A percentile compares a stretch with the other conserved stretches of the same genome.
Evolutionary conservation across 495 filamentous ascomycete genomes (phyloP).

Genomic region (Lophiostoma macrostomum): DNA sequence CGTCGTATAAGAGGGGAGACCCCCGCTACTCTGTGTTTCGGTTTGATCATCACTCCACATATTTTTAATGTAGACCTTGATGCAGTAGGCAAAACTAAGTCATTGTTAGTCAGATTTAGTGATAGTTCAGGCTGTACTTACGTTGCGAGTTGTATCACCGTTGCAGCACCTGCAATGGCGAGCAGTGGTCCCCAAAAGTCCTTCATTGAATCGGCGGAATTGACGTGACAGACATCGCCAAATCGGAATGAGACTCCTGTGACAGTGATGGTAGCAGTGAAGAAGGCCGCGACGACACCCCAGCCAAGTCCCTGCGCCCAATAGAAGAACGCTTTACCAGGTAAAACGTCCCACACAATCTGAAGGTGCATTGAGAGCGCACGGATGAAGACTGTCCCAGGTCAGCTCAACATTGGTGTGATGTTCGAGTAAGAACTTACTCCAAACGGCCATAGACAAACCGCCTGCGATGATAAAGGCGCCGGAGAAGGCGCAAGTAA

Average conservation of each 20-base stretch:
- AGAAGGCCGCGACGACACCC: constrained; percentile 71
- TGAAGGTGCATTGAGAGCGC: constrained; percentile 92
- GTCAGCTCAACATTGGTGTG: not conserved
- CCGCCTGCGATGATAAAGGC: constrained; percentile 81
- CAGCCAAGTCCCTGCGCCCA: constrained; percentile 75
- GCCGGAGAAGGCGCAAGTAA: constrained; percentile 84
- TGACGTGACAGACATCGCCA: constrained; percentile 88
- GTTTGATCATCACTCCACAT: constrained; percentile 64
- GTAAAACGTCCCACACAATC: constrained; percentile 93
- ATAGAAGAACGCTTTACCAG: constrained; percentile 89
- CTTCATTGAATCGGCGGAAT: constrained; percentile 70
- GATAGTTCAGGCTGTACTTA: constrained; percentile 28
- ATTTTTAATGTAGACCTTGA: constrained; percentile 84
- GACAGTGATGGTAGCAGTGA: constrained; percentile 69
- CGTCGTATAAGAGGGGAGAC: constrained; percentile 68
- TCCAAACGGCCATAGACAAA: constrained; percentile 78
- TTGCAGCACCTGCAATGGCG: constrained; percentile 69
- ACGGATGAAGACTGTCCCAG: constrained; percentile 67
- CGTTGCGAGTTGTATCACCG: constrained; percentile 69
- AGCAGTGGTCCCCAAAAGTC: constrained; percentile 92
- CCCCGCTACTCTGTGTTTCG: constrained; percentile 62
- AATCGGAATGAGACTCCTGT: constrained; percentile 95
- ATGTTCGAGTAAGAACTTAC: constrained; percentile 40
- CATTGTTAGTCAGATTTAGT: constrained; percentile 27
- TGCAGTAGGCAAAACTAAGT: constrained; percentile 87